Base-by-base conservation (phyloP, 371 early-diverging fungal species). In the Saksenaea oblongispora region DNA sequence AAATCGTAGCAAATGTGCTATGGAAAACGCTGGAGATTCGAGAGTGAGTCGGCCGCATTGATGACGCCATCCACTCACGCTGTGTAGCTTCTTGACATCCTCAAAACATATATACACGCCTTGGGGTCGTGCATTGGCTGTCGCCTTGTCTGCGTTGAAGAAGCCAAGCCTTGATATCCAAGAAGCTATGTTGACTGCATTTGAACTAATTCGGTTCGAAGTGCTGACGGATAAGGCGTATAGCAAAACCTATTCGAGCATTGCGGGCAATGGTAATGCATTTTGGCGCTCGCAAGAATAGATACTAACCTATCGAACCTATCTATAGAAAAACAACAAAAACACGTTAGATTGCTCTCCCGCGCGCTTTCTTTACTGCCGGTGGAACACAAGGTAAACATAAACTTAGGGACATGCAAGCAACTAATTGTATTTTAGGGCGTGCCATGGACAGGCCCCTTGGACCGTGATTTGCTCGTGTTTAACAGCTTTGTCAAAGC, bases 391-490 rank as follows among this genome's bases (percentile, higher is more conserved):
- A 79, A 78, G 74, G 80, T 76, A 74, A 55, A 10, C 15, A 11
- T 39, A 13, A 2, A 14, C 7, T 27, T 31, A 9, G 22, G 2
- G 15, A 15, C 17, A 53, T 54, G 26, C 31, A 18, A 31, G 28
- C 10, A 26, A 37, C 26, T n/a, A 31, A 59, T 37, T 15, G 37
- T 5, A 15, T 31, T 34, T 27, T 73, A 85, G 84, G 83, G 78
- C 22, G 57, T 59, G 31, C 69, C 76, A 44, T 90, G 90, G 91
- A 70, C 70, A 27, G 91, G 91, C 1, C 86, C 88, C 7, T 73
- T 90, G 53, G 86, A 81, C 71, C 86, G 92, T 15, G 92, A 94
- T 61, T 65, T 92, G 47, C 73, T 94, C 53, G 90, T 82, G 9
- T 91, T 91, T 76, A 87, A 86, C 70, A 88, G 91, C 62, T 79